Evolutionary conservation across 2,329 filamentous ascomycete species (phyloP), one percentile per base, ranked within the genome.

Genomic region (Zymoseptoria ardabiliae): DNA sequence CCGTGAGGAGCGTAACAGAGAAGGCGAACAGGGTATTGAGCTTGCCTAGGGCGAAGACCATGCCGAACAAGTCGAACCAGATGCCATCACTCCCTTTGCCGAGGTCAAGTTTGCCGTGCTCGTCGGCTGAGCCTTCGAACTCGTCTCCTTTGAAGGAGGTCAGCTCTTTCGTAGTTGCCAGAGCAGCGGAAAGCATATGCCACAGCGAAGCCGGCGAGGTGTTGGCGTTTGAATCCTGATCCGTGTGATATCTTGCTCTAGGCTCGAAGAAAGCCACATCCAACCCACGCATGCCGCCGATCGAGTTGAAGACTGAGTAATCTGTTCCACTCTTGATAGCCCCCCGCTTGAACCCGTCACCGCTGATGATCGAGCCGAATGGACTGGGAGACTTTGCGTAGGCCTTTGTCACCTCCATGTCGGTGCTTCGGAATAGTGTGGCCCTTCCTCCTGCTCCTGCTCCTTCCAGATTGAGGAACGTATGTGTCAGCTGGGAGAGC

Each of bases 41-140:
- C 53, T 83, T 82, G 70, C 97, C 89, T 2, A 96, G 80, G 17
- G 88, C 89, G 72, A 97, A 91, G 1, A 80, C 80, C 58, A 81
- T 82, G 50, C 93, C 94, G 65, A 96, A 93, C 7, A 97, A 75
- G 70, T 97, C 94, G 70, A 97, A 97, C 91, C 92, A 99, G 13
- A 97, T 91, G 28, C 86, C 90, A 61, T 84, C 79, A 48, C 65
- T 71, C 2, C 69, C 67, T 41, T 77, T 79, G 9, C 89, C 88
- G 62, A 86, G 88, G 63, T 83, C 80, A 1, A 88, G 82, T 67
- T 86, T 85, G 57, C 81, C 83, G 55, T 79, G 78, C 48, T 77
- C 76, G 58, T 81, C 78, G 6, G 79, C 76, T 17, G 78, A 75
- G 4, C 86, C 84, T 55, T 83, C 82, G 68, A 95, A 96, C 2